Evolutionary conservation across 345 rosid genomes (phyloP).

Genomic region (Psidium friedrichsthalianum): DNA sequence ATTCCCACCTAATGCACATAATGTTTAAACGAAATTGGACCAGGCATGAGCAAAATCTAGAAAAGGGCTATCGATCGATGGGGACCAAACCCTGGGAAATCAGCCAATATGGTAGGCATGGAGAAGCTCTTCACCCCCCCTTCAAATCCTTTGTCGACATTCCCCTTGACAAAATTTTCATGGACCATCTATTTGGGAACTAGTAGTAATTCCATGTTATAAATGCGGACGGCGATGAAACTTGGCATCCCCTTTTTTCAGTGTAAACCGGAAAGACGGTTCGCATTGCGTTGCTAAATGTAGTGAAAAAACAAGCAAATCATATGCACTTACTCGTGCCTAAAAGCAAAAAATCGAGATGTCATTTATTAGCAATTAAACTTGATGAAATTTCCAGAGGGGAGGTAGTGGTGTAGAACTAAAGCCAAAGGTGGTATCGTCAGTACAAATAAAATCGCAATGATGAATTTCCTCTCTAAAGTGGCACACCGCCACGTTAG

Average conservation of each 20-base stretch:
- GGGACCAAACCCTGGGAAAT: not conserved
- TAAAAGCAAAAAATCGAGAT: too few relatives aligned
- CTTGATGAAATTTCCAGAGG: not conserved
- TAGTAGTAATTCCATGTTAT: not conserved
- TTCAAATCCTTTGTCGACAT: not conserved
- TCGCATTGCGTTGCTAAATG: not conserved
- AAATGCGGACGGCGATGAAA: not conserved
- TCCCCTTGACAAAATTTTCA: not conserved
- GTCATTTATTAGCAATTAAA: too few relatives aligned
- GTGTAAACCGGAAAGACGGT: not conserved
- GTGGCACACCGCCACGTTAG: accelerated
- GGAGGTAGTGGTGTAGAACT: not conserved
- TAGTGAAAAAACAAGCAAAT: too few relatives aligned
- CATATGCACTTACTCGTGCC: not conserved
- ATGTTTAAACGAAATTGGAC: not conserved
- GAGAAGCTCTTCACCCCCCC: not conserved
- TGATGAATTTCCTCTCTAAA: not conserved
- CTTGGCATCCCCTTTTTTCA: not conserved
- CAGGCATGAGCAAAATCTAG: not conserved
- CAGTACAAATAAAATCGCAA: too few relatives aligned
- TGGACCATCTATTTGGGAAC: not conserved
- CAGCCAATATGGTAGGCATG: not conserved
- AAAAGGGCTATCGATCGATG: not conserved
- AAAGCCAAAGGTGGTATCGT: not conserved
- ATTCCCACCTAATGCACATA: not conserved